Conservation (phyloP, 164 flowering plant species). For the Aristolochia contorta region DNA sequence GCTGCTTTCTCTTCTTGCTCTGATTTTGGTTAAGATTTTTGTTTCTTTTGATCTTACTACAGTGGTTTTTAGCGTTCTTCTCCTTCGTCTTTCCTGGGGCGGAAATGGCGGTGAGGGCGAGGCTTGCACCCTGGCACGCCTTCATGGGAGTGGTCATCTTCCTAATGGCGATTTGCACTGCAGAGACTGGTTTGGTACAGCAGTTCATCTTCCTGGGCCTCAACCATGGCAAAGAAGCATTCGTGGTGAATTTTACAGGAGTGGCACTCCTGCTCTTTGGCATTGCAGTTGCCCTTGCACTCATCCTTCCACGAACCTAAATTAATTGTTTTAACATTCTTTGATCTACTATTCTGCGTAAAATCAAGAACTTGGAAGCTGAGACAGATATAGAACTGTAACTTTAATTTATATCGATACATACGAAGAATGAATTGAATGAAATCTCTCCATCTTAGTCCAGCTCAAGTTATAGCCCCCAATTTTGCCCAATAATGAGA, state of each 20-base stretch:
- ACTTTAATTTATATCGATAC: too few relatives aligned
- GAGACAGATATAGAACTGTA: too few relatives aligned
- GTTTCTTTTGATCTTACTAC: slow-evolving; percentile 1
- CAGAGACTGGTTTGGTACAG: slow-evolving; percentile 9
- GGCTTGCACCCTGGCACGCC: slow-evolving; percentile 51
- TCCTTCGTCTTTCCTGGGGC: slow-evolving; percentile 42
- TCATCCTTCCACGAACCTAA: slow-evolving; percentile 30
- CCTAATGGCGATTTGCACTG: slow-evolving; percentile 28
- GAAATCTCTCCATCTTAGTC: too few relatives aligned
- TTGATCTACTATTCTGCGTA: too few relatives aligned
- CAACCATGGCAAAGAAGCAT: slow-evolving; percentile 26
- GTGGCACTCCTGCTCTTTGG: slow-evolving; percentile 49
- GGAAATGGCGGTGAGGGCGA: slow-evolving; percentile 22
- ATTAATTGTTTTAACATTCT: background rate
- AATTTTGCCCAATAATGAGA: too few relatives aligned
- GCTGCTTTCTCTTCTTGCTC: background rate
- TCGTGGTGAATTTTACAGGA: slow-evolving; percentile 55
- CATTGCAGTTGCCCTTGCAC: slow-evolving; percentile 28
- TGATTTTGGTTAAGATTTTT: background rate
- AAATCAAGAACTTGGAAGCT: too few relatives aligned
- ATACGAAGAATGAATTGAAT: too few relatives aligned
- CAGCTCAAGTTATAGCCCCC: too few relatives aligned
- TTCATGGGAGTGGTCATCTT: slow-evolving; percentile 46
- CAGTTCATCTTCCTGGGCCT: slow-evolving; percentile 6
- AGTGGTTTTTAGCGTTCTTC: slow-evolving; percentile 48